phyloP scores from a whole-genome alignment of 495 filamentous ascomycete genomes.

The Penicillium flavigenum region DNA sequence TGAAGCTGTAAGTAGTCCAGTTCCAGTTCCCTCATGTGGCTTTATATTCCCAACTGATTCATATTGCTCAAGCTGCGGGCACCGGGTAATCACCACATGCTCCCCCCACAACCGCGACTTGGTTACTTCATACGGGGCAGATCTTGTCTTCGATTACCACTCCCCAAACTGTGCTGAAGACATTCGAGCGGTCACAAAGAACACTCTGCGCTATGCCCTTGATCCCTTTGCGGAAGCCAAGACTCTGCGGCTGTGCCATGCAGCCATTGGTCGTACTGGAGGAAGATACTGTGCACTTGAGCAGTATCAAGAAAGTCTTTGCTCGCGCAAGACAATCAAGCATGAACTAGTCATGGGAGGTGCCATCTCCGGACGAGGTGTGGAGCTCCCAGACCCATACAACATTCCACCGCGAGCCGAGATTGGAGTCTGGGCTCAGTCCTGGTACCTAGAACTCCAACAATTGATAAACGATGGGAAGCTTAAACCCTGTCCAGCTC shows the following conservation, averaged over 20 bases:
- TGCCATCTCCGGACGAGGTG: constrained; percentile 30
- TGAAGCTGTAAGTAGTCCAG: constrained; percentile 30
- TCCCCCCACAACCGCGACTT: constrained; percentile 57
- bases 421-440: constrained; percentile 22
- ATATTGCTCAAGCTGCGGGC: constrained; percentile 35
- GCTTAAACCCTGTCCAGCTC: constrained; percentile 24
- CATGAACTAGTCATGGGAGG: constrained; percentile 32
- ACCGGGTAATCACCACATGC: constrained; percentile 52
- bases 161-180: constrained; percentile 40
- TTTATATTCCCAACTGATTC: not conserved
- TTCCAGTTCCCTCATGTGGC: not conserved
- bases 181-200: constrained; percentile 40
- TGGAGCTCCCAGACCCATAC: constrained; percentile 32
- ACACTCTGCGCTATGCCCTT: constrained; percentile 37
- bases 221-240: constrained; percentile 41
- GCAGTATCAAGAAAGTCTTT: constrained; percentile 29
- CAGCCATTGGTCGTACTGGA: constrained; percentile 40
- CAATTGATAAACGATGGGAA: constrained; percentile 21
- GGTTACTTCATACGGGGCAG: constrained; percentile 51
- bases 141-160: constrained; percentile 56
- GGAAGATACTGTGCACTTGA: constrained; percentile 44
- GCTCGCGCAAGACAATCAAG: constrained; percentile 27
- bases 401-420: constrained; percentile 24
- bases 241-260: constrained; percentile 42
- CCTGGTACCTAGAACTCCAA: constrained; percentile 26